Percentiles rank a stretch among this genome's conserved stretches.
Evolutionary conservation across 1,139 yeast genomes (phyloP).

Genomic region (Taphrina flavorubra): DNA sequence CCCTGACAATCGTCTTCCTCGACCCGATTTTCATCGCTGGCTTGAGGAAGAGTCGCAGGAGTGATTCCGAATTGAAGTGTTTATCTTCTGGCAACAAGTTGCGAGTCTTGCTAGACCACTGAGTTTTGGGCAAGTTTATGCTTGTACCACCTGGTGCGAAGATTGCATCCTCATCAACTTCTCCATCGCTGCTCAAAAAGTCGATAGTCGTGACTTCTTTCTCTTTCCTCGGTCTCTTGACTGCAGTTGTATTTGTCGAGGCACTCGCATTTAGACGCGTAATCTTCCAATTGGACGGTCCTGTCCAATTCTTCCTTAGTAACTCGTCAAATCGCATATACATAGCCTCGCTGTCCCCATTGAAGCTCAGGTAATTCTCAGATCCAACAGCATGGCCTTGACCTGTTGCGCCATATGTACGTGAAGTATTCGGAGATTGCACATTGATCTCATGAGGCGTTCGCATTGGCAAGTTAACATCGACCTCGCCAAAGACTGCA

Average conservation of each 20-base stretch:
- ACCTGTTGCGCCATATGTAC: background rate
- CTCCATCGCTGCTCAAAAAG: conserved; percentile 58
- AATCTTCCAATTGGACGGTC: conserved; percentile 94
- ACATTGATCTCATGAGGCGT: background rate
- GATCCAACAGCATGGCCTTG: conserved; percentile 14
- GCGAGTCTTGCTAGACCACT: conserved; percentile 55
- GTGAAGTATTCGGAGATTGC: conserved; percentile 4
- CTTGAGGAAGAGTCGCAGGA: conserved; percentile 72
- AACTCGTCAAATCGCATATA: conserved; percentile 81
- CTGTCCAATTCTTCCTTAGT: conserved; percentile 78
- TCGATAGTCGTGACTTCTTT: conserved; percentile 57
- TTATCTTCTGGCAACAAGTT: conserved; percentile 75
- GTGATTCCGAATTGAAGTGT: conserved; percentile 70
- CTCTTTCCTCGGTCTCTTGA: conserved; percentile 47
- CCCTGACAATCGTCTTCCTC: conserved; percentile 39
- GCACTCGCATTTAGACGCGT: conserved; percentile 56
- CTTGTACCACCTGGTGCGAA: conserved; percentile 59
- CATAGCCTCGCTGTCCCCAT: conserved; percentile 65
- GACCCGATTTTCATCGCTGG: conserved; percentile 55
- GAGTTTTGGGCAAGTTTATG: conserved; percentile 57
- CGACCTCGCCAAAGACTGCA: conserved; percentile 47
- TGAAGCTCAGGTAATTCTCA: conserved; percentile 48
- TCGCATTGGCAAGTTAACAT: conserved; percentile 2
- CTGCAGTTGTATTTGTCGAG: conserved; percentile 9
- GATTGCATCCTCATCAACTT: conserved; percentile 56